These are phyloP conservation scores for Cordyceps militaris DNA, from an alignment of 2,329 filamentous ascomycete genomes.

Conservation along the genomic window DNA sequence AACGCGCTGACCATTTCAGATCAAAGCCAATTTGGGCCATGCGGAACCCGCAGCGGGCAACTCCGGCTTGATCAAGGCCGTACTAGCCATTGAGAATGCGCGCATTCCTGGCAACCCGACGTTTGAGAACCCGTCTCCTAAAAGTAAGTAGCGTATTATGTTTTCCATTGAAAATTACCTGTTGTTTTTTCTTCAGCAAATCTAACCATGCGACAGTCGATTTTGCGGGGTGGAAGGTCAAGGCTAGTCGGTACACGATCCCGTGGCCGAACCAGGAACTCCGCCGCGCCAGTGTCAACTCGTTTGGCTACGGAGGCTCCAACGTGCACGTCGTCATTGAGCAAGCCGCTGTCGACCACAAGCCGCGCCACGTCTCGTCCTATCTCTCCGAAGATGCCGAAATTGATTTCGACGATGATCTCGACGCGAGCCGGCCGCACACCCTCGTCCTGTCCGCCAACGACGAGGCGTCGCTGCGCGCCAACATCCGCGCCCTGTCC, in stretches of 20 bases:
- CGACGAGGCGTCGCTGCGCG: slow-evolving; percentile 13
- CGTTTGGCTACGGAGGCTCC: slow-evolving; percentile 37
- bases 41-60: slow-evolving; percentile 24
- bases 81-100: slow-evolving; percentile 22
- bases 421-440: neutral
- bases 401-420: neutral
- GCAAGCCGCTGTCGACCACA: neutral
- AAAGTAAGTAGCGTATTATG: slow-evolving; percentile 15
- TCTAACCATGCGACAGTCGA: too few species aligned
- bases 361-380: neutral
- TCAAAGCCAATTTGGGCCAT: slow-evolving; percentile 28
- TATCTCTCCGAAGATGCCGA: neutral
- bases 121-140: slow-evolving; percentile 18
- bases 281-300: slow-evolving; percentile 28
- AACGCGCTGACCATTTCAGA: neutral
- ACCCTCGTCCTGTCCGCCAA: slow-evolving; percentile 16
- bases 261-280: slow-evolving; percentile 24
- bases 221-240: slow-evolving; percentile 20
- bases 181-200: too few species aligned
- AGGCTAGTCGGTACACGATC: slow-evolving; percentile 26
- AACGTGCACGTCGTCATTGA: slow-evolving; percentile 36
- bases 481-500: slow-evolving; percentile 10
- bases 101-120: slow-evolving; percentile 27
- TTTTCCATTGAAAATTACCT: too few species aligned
- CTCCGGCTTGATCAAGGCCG: slow-evolving; percentile 24